These are phyloP conservation scores for Yamadazyma philogaea DNA, from an alignment of 805 yeast genomes.

Conservation along the genomic window DNA sequence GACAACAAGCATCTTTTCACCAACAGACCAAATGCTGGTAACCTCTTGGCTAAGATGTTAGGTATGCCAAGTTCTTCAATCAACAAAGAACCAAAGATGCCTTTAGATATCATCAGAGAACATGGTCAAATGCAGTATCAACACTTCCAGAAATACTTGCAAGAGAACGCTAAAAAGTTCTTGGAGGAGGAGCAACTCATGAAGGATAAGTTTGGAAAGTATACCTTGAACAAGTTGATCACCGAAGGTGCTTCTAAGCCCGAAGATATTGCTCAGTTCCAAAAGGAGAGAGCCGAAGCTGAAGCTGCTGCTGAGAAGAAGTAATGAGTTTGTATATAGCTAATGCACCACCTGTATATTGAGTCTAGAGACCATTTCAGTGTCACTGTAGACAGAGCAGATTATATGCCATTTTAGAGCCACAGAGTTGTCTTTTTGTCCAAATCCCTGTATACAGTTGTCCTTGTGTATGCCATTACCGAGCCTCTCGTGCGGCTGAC, in stretches of 20 bases:
- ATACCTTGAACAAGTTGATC: constrained; percentile 79
- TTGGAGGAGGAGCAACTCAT: constrained; percentile 84
- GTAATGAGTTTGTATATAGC: constrained; percentile 8
- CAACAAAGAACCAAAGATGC: constrained; percentile 63
- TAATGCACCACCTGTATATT: constrained; percentile 1
- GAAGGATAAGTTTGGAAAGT: constrained; percentile 76
- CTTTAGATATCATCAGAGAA: constrained; percentile 84
- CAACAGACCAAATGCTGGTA: constrained; percentile 40
- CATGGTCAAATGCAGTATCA: constrained; percentile 89
- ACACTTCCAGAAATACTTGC: constrained; percentile 62
- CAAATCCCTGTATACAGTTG: too few relatives aligned
- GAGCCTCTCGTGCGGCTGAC: too few relatives aligned
- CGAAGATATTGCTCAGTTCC: constrained; percentile 53
- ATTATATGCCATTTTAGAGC: too few relatives aligned
- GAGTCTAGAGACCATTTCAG: too few relatives aligned
- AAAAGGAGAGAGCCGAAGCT: constrained; percentile 30
- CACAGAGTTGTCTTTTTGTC: too few relatives aligned
- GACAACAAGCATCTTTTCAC: constrained; percentile 44
- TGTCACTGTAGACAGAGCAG: too few relatives aligned
- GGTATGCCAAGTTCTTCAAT: constrained; percentile 54
- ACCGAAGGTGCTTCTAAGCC: constrained; percentile 80
- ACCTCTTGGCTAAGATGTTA: constrained; percentile 57
- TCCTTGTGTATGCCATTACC: too few relatives aligned
- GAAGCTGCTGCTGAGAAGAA: constrained; percentile 6
- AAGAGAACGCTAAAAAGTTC: constrained; percentile 60